A percentile compares a stretch with the other conserved stretches of the same genome.
Evolutionary conservation across 106 monocot genomes (phyloP).

Genomic region (Agapanthus africanus): DNA sequence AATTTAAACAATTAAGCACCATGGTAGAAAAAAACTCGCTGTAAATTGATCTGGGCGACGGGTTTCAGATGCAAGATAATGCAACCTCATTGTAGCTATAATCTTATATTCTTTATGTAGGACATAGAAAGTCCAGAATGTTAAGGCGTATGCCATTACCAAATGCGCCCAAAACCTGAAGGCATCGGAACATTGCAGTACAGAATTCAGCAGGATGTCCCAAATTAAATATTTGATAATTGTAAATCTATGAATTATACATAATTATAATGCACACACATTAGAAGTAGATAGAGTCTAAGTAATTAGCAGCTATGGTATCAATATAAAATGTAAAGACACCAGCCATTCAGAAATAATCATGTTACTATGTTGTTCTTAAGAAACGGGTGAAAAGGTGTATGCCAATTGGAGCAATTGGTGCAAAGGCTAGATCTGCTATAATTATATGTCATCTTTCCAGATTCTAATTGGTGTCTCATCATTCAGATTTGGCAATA

Average conservation of each 20-base stretch:
- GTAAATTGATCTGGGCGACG: conserved; percentile 75
- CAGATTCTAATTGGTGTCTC: neutral
- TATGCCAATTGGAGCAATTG: neutral
- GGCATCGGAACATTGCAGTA: neutral
- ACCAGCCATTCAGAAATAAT: neutral
- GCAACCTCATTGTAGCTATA: conserved; percentile 51
- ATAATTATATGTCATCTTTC: neutral
- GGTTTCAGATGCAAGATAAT: conserved; percentile 55
- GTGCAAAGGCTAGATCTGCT: neutral
- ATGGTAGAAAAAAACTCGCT: conserved; percentile 11
- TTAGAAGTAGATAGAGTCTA: neutral
- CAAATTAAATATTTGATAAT: neutral
- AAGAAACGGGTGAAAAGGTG: neutral
- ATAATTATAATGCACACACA: neutral
- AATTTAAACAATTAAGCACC: neutral
- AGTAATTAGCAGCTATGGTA: neutral
- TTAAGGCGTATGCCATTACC: conserved; percentile 43
- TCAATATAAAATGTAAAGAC: neutral
- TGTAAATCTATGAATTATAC: neutral
- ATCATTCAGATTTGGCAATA: neutral
- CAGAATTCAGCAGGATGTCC: neutral
- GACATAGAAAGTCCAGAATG: conserved; percentile 58
- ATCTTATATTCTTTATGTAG: conserved; percentile 52
- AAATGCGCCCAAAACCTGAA: conserved; percentile 70
- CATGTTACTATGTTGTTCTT: neutral